phyloP scores from a whole-genome alignment of 1,284 basidiomycete species.

The Volvariella volvacea region DNA sequence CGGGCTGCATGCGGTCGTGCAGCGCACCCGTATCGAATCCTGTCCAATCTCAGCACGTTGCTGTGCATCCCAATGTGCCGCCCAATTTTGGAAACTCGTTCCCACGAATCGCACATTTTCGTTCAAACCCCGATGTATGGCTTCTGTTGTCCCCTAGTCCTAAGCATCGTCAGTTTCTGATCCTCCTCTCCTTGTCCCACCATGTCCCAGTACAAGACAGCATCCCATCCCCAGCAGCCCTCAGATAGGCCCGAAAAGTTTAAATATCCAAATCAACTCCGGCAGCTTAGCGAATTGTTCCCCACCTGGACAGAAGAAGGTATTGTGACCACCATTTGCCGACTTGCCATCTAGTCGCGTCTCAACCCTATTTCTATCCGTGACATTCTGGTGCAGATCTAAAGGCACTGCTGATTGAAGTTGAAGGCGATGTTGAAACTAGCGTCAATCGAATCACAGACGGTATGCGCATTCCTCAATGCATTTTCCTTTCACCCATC shows the following conservation, averaged over 20 bases:
- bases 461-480: conserved; percentile 37
- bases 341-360: conserved; percentile 12
- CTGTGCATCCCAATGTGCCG: too few species aligned
- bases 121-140: conserved; percentile 1
- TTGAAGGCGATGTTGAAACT: conserved; percentile 66
- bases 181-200: conserved; percentile 22
- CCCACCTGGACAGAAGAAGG: conserved; percentile 75
- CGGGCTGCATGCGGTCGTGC: too few species aligned
- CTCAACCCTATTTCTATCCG: conserved; percentile 18
- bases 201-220: conserved; percentile 52
- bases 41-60: too few species aligned
- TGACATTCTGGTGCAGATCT: conserved; percentile 46
- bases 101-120: conserved; percentile 1
- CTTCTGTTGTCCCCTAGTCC: not conserved
- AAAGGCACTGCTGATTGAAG: conserved; percentile 66
- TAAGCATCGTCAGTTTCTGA: conserved; percentile 10
- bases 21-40: too few species aligned
- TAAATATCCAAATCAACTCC: conserved; percentile 46
- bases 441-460: conserved; percentile 77
- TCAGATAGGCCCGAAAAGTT: conserved; percentile 23
- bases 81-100: not conserved
- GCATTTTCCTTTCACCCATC: conserved; percentile 8
- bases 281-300: conserved; percentile 72
- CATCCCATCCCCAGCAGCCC: conserved; percentile 32
- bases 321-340: conserved; percentile 18